Percentiles rank a stretch among this genome's conserved stretches.
Evolutionary conservation across 129 eudicot species (phyloP).

Genomic region (Flaveria bidentis): DNA sequence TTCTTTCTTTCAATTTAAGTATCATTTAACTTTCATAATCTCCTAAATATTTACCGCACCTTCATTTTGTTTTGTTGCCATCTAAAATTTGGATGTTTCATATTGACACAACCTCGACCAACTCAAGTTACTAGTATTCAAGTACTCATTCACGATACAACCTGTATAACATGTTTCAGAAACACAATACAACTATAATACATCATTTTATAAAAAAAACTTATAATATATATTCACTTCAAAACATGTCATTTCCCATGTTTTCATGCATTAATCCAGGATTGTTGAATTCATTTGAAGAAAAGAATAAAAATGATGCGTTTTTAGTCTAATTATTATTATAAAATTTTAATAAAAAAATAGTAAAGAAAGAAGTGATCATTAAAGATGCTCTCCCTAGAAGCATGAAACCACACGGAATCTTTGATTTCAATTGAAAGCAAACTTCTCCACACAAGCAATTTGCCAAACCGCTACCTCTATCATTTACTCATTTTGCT

Average conservation of each 20-base stretch:
- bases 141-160: background rate
- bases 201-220: background rate
- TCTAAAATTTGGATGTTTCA: background rate
- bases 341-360: background rate
- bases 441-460: slow-evolving; percentile 33
- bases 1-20: background rate
- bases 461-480: background rate
- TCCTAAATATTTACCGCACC: too few species aligned
- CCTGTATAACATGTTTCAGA: background rate
- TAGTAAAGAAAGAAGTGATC: slow-evolving; percentile 9
- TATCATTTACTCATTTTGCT: slow-evolving; percentile 18
- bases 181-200: background rate
- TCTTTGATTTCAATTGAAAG: slow-evolving; percentile 46
- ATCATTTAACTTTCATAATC: background rate
- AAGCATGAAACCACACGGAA: slow-evolving; percentile 50
- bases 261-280: slow-evolving; percentile 42
- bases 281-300: slow-evolving; percentile 35
- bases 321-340: slow-evolving; percentile 1
- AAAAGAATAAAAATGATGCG: slow-evolving; percentile 30
- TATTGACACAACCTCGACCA: background rate
- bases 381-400: slow-evolving; percentile 36
- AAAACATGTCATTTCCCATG: slow-evolving; percentile 20
- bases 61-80: background rate
- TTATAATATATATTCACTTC: background rate
- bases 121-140: background rate